phyloP scores from a whole-genome alignment of 2,329 filamentous ascomycete genomes.

The Curvularia sp. region DNA sequence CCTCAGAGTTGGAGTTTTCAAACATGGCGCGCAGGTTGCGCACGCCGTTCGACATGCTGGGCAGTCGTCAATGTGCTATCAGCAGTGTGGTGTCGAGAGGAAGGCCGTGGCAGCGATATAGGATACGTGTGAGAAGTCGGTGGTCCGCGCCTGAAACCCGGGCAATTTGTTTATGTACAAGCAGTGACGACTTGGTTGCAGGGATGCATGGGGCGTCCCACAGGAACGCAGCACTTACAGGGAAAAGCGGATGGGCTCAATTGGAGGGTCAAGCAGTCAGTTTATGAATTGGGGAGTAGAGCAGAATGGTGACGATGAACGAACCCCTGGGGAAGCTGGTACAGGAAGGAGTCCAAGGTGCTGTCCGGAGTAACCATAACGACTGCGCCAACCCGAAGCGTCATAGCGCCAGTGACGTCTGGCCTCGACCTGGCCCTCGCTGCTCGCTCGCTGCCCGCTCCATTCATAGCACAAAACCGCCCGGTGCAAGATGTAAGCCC shows the following conservation, averaged over 20 bases:
- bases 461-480: conserved; percentile 16
- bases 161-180: conserved; percentile 36
- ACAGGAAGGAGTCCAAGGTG: conserved; percentile 15
- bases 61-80: conserved; percentile 35
- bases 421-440: conserved; percentile 13
- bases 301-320: conserved; percentile 13
- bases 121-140: conserved; percentile 37
- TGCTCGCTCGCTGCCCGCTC: conserved; percentile 1
- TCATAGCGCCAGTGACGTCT: conserved; percentile 29
- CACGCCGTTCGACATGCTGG: conserved; percentile 59
- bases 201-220: conserved; percentile 24
- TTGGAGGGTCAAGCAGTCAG: background rate
- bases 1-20: conserved; percentile 50
- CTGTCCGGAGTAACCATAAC: conserved; percentile 26
- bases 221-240: conserved; percentile 30
- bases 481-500: conserved; percentile 7
- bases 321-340: conserved; percentile 18
- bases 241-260: conserved; percentile 14
- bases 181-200: conserved; percentile 26
- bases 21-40: conserved; percentile 59
- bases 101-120: conserved; percentile 13
- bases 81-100: conserved; percentile 26
- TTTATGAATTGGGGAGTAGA: background rate
- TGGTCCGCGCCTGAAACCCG: conserved; percentile 33
- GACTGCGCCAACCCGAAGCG: conserved; percentile 21